Base-by-base conservation (phyloP, 345 rosid species). In the Salix suchowensis region DNA sequence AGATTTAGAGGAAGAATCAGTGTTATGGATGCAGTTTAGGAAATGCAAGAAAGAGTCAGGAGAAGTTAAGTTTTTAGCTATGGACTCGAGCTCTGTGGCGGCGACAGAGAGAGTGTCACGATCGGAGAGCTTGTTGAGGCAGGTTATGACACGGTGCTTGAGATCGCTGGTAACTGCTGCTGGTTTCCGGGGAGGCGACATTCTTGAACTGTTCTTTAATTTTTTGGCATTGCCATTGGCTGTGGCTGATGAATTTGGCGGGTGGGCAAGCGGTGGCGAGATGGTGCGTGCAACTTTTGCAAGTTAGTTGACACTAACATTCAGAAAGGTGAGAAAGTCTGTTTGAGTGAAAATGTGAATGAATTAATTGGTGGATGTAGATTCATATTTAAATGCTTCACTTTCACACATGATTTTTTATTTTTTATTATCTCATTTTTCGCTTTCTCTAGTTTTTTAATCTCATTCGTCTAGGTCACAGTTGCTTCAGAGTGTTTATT, bases 91-190 rank as follows among this genome's bases (percentile, higher is more conserved):
- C 87, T 95, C 98, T 6, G 87, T 77, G 30, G 98, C 77, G 72
- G 94, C 98, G n/a, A 89, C 79, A 48, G 92, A 32, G 5, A 90
- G 81, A 0, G 98, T 95, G 86, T 93, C 98, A 19, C 98, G 98
- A 87, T 95, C 97, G 62, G 97, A 83, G 82, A 95, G 98, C 26
- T 89, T 91, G 86, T 94, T 92, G 26, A 94, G 91, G 82, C 97
- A 94, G n/a, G 85, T 84, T 44, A 94, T 85, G 84, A 94, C 90
- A 34, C 97, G 91, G 48, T 82, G 87, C 75, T 88, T 92, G 81
- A 94, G 90, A 82, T 89, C 90, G 9, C 73, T 44, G 80, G 72
- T 14, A 60, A 72, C 32, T 23, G 39, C 9, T 34, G 71, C 54
- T 4, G 50, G 32, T 67, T 85, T 58, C 11, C n/a, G 64, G 64